Evolutionary conservation across 2,329 filamentous ascomycete species (phyloP).

Genomic region (Cladosporium sp.): DNA sequence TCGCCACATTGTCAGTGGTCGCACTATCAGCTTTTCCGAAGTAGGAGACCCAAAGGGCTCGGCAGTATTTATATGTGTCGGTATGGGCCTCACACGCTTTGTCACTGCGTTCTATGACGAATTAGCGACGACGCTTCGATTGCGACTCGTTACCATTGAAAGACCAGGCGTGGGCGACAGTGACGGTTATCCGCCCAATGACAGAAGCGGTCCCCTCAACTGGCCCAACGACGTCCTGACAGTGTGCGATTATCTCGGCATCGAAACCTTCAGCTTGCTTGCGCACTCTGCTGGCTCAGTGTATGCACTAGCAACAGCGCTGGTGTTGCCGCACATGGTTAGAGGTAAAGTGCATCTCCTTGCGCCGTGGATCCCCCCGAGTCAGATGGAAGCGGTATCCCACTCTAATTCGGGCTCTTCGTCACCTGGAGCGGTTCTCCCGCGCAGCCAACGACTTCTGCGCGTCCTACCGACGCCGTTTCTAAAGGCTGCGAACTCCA

Average conservation of each 20-base stretch:
- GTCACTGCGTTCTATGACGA: slow-evolving; percentile 98
- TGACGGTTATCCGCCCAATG: slow-evolving; percentile 77
- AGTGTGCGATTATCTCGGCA: slow-evolving; percentile 87
- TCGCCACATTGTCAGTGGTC: slow-evolving; percentile 77
- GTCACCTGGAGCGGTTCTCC: slow-evolving; percentile 80
- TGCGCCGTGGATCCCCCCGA: slow-evolving; percentile 96
- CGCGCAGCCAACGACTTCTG: slow-evolving; percentile 87
- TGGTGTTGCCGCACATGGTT: slow-evolving; percentile 95
- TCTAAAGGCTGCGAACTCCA: slow-evolving; percentile 90
- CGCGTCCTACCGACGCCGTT: slow-evolving; percentile 87
- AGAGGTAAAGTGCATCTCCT: slow-evolving; percentile 90
- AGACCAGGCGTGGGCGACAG: slow-evolving; percentile 92
- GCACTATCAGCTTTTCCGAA: slow-evolving; percentile 92
- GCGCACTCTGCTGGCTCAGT: slow-evolving; percentile 98
- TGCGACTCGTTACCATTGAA: slow-evolving; percentile 90
- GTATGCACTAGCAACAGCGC: slow-evolving; percentile 89
- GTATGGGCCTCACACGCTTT: slow-evolving; percentile 95
- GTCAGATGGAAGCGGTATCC: slow-evolving; percentile 75
- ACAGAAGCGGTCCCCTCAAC: slow-evolving; percentile 75
- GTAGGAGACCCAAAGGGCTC: slow-evolving; percentile 90
- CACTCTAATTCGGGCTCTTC: slow-evolving; percentile 43
- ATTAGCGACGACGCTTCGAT: slow-evolving; percentile 79
- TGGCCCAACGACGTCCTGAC: slow-evolving; percentile 95
- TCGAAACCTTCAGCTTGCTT: slow-evolving; percentile 93
- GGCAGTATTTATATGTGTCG: slow-evolving; percentile 93